Evolutionary conservation across 2,329 filamentous ascomycete genomes (phyloP), one percentile per base, ranked within the genome.

Genomic region (Karstenula rhodostoma): DNA sequence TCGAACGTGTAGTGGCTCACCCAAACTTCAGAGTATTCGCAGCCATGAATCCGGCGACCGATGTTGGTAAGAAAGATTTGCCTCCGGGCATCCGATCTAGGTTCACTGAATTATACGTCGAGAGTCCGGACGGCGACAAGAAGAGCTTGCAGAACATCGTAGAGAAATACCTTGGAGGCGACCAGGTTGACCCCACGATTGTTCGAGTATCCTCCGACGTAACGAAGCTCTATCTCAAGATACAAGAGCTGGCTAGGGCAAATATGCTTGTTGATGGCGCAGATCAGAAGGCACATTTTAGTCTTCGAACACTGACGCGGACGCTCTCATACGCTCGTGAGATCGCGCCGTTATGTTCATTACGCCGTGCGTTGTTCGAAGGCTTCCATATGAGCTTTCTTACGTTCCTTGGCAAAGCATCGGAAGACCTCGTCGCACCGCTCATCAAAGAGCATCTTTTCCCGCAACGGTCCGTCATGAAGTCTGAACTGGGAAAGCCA

Each of bases 301-400:
- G 94, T 82, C 86, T 99, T 59, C 89, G 95, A 74, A 99, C 95
- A 0, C 81, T 99, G 49, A 97, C 96, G 22, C 88, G 96, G 57
- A 93, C 95, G 1, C 80, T 99, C 55, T 91, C 89, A 40, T 99
- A 97, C 75, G 93, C 94, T 19, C 89, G 89, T 65, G 90, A 94
- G 56, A 94, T 97, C 64, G 87, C 92, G 0, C 88, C 93, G 0
- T 86, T 90, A 4, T 97, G 97, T 77, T 93, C 92, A 13, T 81
- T 98, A 44, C 88, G 95, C 25, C 84, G 96, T 71, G 92, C 94
- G 12, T 82, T 98, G 1, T 97, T 91, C 64, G 95, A 99, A 81
- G 96, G 95, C 0, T 98, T 98, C 74, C 93, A 92, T 17, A 99
- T 99, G 96, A 95, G 94, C 52, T 99, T 99, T 73, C 81, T 97